phyloP scores from a whole-genome alignment of 2,329 filamentous ascomycete genomes.

The Aureobasidium namibiae region DNA sequence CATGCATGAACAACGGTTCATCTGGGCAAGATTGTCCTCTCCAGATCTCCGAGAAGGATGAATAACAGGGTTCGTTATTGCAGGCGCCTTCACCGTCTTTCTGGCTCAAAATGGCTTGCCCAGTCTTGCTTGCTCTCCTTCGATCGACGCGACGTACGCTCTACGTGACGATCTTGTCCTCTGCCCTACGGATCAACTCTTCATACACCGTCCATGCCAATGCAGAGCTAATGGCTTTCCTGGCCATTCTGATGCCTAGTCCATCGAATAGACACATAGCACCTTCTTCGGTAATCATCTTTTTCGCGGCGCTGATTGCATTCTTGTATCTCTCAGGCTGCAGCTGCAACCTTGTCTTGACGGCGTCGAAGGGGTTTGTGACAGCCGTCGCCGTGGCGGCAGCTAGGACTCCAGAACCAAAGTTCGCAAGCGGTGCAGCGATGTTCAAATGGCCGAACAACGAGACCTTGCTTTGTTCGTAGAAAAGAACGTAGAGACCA shows the following conservation, averaged over 20 bases:
- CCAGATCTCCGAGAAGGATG: too few species aligned
- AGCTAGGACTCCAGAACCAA: conserved; percentile 70
- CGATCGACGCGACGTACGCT: not conserved
- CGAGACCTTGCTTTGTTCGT: conserved; percentile 71
- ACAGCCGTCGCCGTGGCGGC: conserved; percentile 76
- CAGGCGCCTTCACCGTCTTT: not conserved
- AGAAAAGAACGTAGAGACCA: conserved; percentile 87
- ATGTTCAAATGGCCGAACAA: conserved; percentile 47
- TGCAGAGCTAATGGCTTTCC: conserved; percentile 90
- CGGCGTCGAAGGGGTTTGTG: conserved; percentile 93
- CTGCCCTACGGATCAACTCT: conserved; percentile 72
- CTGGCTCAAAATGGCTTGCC: not conserved
- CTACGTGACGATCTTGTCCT: conserved; percentile 27
- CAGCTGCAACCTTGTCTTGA: conserved; percentile 91
- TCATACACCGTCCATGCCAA: conserved; percentile 97
- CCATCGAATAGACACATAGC: conserved; percentile 76
- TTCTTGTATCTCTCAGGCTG: conserved; percentile 78
- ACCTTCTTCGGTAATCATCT: conserved; percentile 79
- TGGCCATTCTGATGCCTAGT: conserved; percentile 72
- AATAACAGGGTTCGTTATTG: not conserved
- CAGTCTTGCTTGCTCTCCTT: not conserved
- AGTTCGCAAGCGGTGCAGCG: conserved; percentile 47
- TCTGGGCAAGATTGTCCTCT: not conserved
- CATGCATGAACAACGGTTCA: not conserved
- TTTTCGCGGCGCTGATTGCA: conserved; percentile 64